A percentile compares a stretch with the other conserved stretches of the same genome.
These are phyloP conservation scores for Nakazawaea populi DNA, from an alignment of 805 yeast species.

Conservation along the genomic window DNA sequence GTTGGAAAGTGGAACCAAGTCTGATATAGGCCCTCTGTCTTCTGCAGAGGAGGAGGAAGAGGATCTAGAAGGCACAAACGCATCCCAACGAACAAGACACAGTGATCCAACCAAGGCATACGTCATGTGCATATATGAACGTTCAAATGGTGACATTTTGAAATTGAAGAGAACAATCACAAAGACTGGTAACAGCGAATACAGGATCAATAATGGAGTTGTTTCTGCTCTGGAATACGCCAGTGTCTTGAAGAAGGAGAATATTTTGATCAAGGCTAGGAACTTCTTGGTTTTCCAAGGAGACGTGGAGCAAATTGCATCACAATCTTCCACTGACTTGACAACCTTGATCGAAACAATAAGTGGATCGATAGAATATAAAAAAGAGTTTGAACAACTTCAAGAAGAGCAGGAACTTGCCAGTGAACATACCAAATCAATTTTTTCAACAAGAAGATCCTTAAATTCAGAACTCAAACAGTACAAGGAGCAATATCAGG, in stretches of 20 bases:
- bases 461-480: constrained; percentile 70
- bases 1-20: constrained; percentile 15
- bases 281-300: constrained; percentile 96
- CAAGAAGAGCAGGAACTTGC: constrained; percentile 62
- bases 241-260: constrained; percentile 62
- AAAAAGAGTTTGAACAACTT: constrained; percentile 59
- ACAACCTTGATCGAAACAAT: constrained; percentile 73
- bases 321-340: constrained; percentile 75
- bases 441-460: constrained; percentile 64
- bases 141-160: constrained; percentile 49
- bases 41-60: constrained; percentile 11
- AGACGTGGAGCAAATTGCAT: constrained; percentile 89
- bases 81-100: constrained; percentile 14
- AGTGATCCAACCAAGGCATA: constrained; percentile 52
- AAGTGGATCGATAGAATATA: constrained; percentile 71
- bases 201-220: constrained; percentile 52
- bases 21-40: constrained; percentile 4
- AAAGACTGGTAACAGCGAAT: constrained; percentile 57
- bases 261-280: constrained; percentile 80
- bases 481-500: constrained; percentile 68
- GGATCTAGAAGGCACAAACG: constrained; percentile 15
- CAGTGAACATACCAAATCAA: constrained; percentile 54
- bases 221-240: constrained; percentile 66
- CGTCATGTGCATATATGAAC: constrained; percentile 73
- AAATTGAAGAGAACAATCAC: constrained; percentile 60